Base-by-base conservation (phyloP, 768 basidiomycete genomes). In the Boletus reticuloceps region DNA sequence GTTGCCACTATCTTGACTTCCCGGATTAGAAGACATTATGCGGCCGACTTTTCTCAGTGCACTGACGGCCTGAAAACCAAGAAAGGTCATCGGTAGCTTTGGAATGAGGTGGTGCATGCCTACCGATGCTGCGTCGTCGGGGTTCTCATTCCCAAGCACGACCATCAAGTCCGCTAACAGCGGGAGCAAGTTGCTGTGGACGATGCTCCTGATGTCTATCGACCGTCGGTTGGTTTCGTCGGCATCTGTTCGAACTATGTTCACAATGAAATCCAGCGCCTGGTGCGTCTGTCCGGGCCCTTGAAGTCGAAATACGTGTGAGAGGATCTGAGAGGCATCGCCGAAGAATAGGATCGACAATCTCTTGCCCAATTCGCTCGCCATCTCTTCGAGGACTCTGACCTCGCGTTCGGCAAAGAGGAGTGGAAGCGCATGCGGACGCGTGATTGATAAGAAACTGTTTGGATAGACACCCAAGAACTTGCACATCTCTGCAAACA, bases 151-250 rank as follows among this genome's bases (percentile, higher is more conserved):
- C 4, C 94, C 95, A 65, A 97, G 75, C 12, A 80, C 79, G 36
- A 93, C 78, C 19, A 94, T 86, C 22, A 98, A 73, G 56, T 87
- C 83, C 6, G 85, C 83, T 13, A 96, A 75, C 27, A 96, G 73
- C 5, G 84, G 79, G 2, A 91, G 79, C 31, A 87, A 72, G 55
- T 82, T 86, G 55, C 84, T 85, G 45, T 81, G 82, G 42, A 94
- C 79, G 63, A 89, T 71, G 50, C 75, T 78, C 47, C 74, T 73
- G 12, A 82, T 64, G 37, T 73, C 69, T 37, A 78, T 74, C 27
- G 60, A 54, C 42, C 79, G 76, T 37, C 63, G 55, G 19, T 68
- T 61, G 22, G 27, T 51, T 13, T 66, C 66, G 29, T 64, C 58
- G 0, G 79, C 76, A 1, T 78, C 78, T 25, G 80, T 77, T 16